Evolutionary conservation across 2,329 filamentous ascomycete species (phyloP), one percentile per base, ranked within the genome.

Genomic region (Exophiala sp.): DNA sequence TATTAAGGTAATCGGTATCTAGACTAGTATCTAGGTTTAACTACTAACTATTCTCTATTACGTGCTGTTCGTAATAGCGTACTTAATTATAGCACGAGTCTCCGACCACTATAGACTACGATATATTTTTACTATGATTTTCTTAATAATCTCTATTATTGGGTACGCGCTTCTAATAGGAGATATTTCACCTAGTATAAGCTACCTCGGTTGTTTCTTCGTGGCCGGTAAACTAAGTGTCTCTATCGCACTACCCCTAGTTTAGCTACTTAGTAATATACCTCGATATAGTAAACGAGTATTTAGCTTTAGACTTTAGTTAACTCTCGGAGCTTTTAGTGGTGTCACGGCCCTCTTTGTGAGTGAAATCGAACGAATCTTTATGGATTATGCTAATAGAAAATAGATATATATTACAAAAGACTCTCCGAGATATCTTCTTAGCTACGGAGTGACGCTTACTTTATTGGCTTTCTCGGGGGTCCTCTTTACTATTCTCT

Each of bases 41-140:
- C 81, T 88, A 24, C 78, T 91, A 32, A 91, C 88, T 0, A 86
- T 91, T 45, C 88, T 88, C 0, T 89, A 86, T 69, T 91, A 91
- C 67, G 81, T 82, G 3, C 68, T 89, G 3, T 88, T 87, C 3
- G 87, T 87, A 0, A 75, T 85, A 3, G 80, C 79, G 0, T 91
- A 90, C 66, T 80, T 91, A 66, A 59, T 75, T 7, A 75, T 82
- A 1, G 87, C 87, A 0, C 80, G 78, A 62, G 69, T 88, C 38
- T 88, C 85, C 3, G 88, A 92, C 65, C 77, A 78, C 47, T 74
- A 78, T 56, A 86, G 89, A 69, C 78, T 74, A 52, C 81, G 88
- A 32, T 87, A 80, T 1, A 59, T 88, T 0, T 88, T 86, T 61
- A 78, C 78, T 21, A 78, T 87, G 24, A 65, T 80, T 6, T 85